Percentiles rank a stretch among this genome's conserved stretches.
Evolutionary conservation across 306 rosid species (phyloP).

Genomic region (Glycyrrhiza uralensis): DNA sequence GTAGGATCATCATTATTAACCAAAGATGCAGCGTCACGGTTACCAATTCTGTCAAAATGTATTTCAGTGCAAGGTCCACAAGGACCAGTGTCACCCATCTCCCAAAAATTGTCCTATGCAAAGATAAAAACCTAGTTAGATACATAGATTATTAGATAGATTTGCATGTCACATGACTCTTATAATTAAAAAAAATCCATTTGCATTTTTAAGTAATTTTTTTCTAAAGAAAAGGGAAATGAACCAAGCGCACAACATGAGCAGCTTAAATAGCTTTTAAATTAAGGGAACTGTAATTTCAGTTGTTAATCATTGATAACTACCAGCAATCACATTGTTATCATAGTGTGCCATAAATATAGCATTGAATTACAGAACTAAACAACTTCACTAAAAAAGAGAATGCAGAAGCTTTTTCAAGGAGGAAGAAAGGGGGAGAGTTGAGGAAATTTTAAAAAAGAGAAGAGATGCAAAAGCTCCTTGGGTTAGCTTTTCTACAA

Average conservation of each 20-base stretch:
- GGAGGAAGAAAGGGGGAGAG: not conserved
- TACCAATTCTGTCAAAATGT: conserved; percentile 91
- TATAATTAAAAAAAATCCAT: not conserved
- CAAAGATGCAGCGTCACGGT: conserved; percentile 88
- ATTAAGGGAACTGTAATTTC: not conserved
- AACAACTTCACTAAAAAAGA: too few species aligned
- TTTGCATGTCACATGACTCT: not conserved
- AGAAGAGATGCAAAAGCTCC: not conserved
- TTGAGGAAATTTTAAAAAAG: not conserved
- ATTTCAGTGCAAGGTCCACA: conserved; percentile 99
- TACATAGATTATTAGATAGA: not conserved
- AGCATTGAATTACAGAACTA: not conserved
- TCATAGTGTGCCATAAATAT: not conserved
- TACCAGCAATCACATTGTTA: not conserved
- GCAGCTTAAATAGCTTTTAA: not conserved
- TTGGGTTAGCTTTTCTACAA: not conserved
- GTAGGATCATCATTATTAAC: conserved; percentile 95
- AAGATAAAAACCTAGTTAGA: conserved; percentile 24
- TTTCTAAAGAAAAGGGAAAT: not conserved
- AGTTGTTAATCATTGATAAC: conserved; percentile 2
- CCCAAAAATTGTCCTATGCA: conserved; percentile 96
- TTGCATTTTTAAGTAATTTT: not conserved
- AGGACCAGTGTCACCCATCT: conserved; percentile 99
- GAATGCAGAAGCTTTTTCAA: too few species aligned
- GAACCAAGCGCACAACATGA: not conserved